Evolutionary conservation across 805 yeast species (phyloP).

Genomic region (Grigorovia humatica): DNA sequence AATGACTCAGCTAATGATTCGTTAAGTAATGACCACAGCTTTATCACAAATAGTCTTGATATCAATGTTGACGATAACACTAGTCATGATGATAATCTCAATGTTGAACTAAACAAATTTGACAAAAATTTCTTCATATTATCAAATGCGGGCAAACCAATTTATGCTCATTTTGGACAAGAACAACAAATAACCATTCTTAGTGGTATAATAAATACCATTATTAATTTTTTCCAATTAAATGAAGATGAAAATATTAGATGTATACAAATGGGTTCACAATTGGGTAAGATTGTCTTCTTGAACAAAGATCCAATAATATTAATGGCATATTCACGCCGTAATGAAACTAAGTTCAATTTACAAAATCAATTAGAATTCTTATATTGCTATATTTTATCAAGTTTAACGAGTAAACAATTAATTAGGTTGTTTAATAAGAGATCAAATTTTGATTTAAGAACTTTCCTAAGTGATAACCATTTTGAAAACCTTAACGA

Average conservation of each 20-base stretch:
- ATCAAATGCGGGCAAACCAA: slow-evolving; percentile 82
- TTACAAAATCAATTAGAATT: slow-evolving; percentile 57
- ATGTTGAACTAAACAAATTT: slow-evolving; percentile 1
- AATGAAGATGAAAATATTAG: slow-evolving; percentile 29
- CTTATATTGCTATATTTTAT: slow-evolving; percentile 65
- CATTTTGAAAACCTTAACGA: slow-evolving; percentile 64
- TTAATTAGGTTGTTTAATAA: slow-evolving; percentile 56
- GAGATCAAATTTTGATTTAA: slow-evolving; percentile 71
- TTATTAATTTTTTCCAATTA: slow-evolving; percentile 57
- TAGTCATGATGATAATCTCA: neutral
- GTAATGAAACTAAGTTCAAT: slow-evolving; percentile 43
- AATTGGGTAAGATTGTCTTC: slow-evolving; percentile 37
- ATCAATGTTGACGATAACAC: neutral
- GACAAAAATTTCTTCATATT: slow-evolving; percentile 68
- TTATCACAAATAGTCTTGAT: neutral
- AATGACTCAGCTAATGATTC: neutral
- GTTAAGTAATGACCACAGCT: neutral
- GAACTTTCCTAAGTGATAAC: slow-evolving; percentile 63
- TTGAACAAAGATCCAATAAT: slow-evolving; percentile 59
- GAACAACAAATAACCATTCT: slow-evolving; percentile 56
- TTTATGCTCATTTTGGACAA: slow-evolving; percentile 66
- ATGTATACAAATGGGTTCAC: slow-evolving; percentile 30
- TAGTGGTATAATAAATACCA: slow-evolving; percentile 73
- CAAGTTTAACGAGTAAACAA: slow-evolving; percentile 74
- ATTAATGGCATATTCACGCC: slow-evolving; percentile 55